Conservation (phyloP, 106 monocot genomes). For the Phalaenopsis equestris region DNA sequence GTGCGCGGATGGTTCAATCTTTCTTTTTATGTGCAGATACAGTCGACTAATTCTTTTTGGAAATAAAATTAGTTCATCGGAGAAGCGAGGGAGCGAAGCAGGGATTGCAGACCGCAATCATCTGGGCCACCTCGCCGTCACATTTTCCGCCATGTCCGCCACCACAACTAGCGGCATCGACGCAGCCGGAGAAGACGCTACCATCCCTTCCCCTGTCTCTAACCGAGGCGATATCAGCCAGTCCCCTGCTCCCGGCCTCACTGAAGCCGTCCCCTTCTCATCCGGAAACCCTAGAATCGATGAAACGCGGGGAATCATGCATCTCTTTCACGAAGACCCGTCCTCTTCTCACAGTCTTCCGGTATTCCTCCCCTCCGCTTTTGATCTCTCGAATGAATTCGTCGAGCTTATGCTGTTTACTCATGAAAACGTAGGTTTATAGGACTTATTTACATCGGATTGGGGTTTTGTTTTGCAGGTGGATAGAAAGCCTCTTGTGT, state of each 20-base stretch:
- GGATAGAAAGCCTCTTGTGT: slow-evolving; percentile 67
- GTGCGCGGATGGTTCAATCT: too few relatives aligned
- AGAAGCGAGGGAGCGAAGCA: too few relatives aligned
- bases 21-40: too few relatives aligned
- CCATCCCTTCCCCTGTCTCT: background rate
- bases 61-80: too few relatives aligned
- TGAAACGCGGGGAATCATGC: slow-evolving; percentile 82
- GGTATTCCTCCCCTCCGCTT: slow-evolving; percentile 17
- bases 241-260: slow-evolving; percentile 13
- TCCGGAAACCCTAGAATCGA: slow-evolving; percentile 97
- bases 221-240: background rate
- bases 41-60: too few relatives aligned
- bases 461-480: slow-evolving; percentile 31
- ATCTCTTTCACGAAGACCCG: slow-evolving; percentile 43
- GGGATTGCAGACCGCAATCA: too few relatives aligned
- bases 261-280: slow-evolving; percentile 55
- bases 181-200: slow-evolving; percentile 6
- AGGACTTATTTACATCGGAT: background rate
- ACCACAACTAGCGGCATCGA: background rate
- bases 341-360: slow-evolving; percentile 31
- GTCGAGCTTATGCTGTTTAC: background rate
- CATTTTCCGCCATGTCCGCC: background rate
- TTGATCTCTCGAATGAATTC: background rate
- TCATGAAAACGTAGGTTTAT: background rate
- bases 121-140: too few relatives aligned